phyloP scores from a whole-genome alignment of 805 yeast genomes.

The Maudiozyma turicensis region DNA sequence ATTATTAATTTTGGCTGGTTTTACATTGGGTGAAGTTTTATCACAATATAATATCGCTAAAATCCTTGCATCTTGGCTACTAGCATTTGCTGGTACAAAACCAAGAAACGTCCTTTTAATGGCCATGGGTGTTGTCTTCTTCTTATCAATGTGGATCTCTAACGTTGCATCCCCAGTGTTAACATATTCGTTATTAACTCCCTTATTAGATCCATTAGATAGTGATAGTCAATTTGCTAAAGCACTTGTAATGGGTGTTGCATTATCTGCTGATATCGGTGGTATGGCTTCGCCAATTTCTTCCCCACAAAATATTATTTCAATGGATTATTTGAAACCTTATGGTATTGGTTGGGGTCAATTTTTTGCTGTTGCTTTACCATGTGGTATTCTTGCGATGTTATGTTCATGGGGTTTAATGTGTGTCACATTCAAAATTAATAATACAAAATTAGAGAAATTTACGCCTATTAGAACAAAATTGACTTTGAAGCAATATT shows the following conservation, averaged over 20 bases:
- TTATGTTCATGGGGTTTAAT: slow-evolving; percentile 62
- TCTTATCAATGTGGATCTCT: slow-evolving; percentile 89
- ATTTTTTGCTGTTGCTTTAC: slow-evolving; percentile 85
- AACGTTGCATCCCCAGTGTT: slow-evolving; percentile 95
- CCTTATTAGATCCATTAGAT: slow-evolving; percentile 70
- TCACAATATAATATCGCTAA: slow-evolving; percentile 86
- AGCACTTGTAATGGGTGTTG: slow-evolving; percentile 81
- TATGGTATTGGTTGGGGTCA: slow-evolving; percentile 68
- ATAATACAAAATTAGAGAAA: slow-evolving; percentile 38
- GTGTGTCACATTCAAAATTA: slow-evolving; percentile 45
- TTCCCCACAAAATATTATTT: slow-evolving; percentile 91
- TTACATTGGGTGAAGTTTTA: slow-evolving; percentile 86
- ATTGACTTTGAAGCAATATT: slow-evolving; percentile 66
- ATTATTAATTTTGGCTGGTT: slow-evolving; percentile 95
- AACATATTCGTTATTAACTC: slow-evolving; percentile 80
- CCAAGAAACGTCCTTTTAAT: slow-evolving; percentile 71
- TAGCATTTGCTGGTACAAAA: slow-evolving; percentile 70
- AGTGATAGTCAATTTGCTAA: slow-evolving; percentile 70
- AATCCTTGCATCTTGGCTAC: slow-evolving; percentile 74
- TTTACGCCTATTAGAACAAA: slow-evolving; percentile 47
- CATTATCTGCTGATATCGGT: slow-evolving; percentile 83
- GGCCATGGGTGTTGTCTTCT: slow-evolving; percentile 76
- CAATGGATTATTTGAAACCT: slow-evolving; percentile 71
- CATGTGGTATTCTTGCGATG: slow-evolving; percentile 58
- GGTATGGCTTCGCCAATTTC: slow-evolving; percentile 97